Evolutionary conservation across 225 moss, liverwort and hornwort species (phyloP).

Genomic region (Marchantia polymorpha): DNA sequence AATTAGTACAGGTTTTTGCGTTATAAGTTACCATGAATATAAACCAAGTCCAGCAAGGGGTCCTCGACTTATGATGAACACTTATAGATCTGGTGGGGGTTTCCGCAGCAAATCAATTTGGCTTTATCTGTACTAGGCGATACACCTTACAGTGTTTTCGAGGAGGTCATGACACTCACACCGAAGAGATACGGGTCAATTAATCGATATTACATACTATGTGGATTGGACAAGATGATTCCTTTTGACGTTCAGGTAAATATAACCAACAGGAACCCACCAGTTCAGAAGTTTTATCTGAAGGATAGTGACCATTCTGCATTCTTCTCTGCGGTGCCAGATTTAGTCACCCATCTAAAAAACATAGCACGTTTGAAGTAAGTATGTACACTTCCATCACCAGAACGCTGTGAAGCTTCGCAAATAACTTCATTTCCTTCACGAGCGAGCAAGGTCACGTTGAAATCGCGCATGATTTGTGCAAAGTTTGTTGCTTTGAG

Average conservation of each 20-base stretch:
- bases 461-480: no score
- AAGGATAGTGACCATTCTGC: constrained; percentile 8
- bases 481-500: no score
- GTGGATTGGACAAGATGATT: neutral
- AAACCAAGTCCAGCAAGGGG: no score
- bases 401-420: no score
- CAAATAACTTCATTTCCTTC: no score
- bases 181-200: neutral
- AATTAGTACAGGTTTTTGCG: no score
- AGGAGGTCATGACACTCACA: constrained; percentile 10
- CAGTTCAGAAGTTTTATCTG: neutral
- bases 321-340: neutral
- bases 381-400: no score
- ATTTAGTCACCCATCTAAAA: neutral
- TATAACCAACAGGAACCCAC: neutral
- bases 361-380: neutral
- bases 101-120: neutral
- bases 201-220: neutral
- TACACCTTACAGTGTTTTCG: neutral
- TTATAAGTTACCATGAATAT: no score
- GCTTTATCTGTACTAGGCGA: neutral
- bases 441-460: no score
- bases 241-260: neutral
- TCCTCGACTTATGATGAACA: no score
- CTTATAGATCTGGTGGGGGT: neutral